These are phyloP conservation scores for Physcia stellaris DNA, from an alignment of 495 filamentous ascomycete genomes.

Conservation along the genomic window DNA sequence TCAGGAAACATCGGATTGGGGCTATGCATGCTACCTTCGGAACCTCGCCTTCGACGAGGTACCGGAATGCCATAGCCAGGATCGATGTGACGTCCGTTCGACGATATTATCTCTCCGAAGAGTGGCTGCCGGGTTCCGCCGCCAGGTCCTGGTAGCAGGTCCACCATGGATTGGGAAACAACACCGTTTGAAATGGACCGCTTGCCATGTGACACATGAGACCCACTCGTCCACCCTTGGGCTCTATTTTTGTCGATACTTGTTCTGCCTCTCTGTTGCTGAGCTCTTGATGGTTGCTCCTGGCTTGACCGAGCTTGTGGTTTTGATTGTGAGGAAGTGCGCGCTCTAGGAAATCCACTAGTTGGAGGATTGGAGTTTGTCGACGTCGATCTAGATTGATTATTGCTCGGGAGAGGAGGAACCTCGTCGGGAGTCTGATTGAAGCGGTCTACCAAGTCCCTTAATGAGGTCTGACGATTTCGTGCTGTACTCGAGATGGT, in stretches of 20 bases:
- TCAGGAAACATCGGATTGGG: conserved; percentile 37
- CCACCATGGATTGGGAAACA: conserved; percentile 19
- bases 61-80: conserved; percentile 28
- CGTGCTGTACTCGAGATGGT: conserved; percentile 17
- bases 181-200: conserved; percentile 2
- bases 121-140: conserved; percentile 24
- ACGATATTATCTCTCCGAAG: conserved; percentile 37
- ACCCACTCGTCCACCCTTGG: conserved; percentile 6
- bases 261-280: conserved; percentile 9
- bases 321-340: conserved; percentile 18
- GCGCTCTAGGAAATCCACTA: conserved; percentile 14
- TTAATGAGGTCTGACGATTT: conserved; percentile 38
- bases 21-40: conserved; percentile 39
- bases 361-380: conserved; percentile 16
- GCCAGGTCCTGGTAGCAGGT: conserved; percentile 10
- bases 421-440: conserved; percentile 42
- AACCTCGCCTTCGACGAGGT: conserved; percentile 33
- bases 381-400: conserved; percentile 19
- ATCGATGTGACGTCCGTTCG: conserved; percentile 24
- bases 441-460: conserved; percentile 48
- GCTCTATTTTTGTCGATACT: conserved; percentile 6
- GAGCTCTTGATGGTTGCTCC: conserved; percentile 2
- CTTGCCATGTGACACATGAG: conserved; percentile 5
- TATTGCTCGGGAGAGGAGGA: conserved; percentile 30
- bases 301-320: background rate